These are phyloP conservation scores for Erigeron philadelphicus DNA, from an alignment of 140 eudicot species.

Conservation along the genomic window DNA sequence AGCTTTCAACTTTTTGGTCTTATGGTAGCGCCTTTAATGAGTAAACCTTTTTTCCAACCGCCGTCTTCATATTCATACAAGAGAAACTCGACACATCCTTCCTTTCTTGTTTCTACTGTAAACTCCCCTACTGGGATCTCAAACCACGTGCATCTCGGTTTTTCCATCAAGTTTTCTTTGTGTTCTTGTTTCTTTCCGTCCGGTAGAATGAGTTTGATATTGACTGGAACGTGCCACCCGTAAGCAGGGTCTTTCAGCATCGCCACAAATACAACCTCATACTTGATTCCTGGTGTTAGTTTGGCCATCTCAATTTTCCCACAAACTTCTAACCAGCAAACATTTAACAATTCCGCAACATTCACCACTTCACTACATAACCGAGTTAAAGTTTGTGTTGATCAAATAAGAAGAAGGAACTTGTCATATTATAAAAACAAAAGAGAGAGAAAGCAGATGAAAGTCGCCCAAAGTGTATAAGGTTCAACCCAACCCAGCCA, in stretches of 20 bases:
- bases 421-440: too few relatives aligned
- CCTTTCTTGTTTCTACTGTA: slow-evolving; percentile 28
- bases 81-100: slow-evolving; percentile 62
- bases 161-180: slow-evolving; percentile 51
- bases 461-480: not conserved
- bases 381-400: too few relatives aligned
- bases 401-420: too few relatives aligned
- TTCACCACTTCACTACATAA: slow-evolving; percentile 45
- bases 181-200: slow-evolving; percentile 52
- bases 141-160: slow-evolving; percentile 58
- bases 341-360: slow-evolving; percentile 56
- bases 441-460: not conserved
- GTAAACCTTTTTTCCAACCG: slow-evolving; percentile 74
- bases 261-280: slow-evolving; percentile 52
- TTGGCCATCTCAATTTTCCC: slow-evolving; percentile 56
- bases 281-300: slow-evolving; percentile 51
- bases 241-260: slow-evolving; percentile 66
- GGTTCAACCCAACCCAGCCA: not conserved
- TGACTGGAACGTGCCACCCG: slow-evolving; percentile 78
- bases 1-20: slow-evolving; percentile 37
- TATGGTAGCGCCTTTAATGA: slow-evolving; percentile 58
- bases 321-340: slow-evolving; percentile 80
- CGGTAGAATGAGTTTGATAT: slow-evolving; percentile 54
- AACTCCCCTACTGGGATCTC: slow-evolving; percentile 66
- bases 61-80: slow-evolving; percentile 66